Evolutionary conservation across 2,329 filamentous ascomycete genomes (phyloP), one percentile per base, ranked within the genome.

Genomic region (Pseudogymnoascus sp.): DNA sequence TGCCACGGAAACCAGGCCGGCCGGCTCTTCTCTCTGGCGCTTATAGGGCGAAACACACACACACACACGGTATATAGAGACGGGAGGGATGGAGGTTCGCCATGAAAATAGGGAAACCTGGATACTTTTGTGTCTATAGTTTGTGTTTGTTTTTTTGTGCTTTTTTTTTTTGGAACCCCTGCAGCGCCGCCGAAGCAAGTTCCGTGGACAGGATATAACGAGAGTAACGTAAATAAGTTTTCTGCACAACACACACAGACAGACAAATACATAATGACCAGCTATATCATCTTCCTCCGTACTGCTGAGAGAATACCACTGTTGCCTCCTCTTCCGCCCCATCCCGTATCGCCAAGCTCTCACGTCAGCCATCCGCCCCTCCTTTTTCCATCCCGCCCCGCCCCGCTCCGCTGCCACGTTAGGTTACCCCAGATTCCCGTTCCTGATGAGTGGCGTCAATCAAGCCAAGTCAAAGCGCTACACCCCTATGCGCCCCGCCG

Each of bases 201-300:
- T 56, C 28, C 28, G 24, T 28, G 14, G 28, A 56, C 28, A 56
- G 50, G 50, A 56, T 56, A 56, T 56, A 56, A 56, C 50, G 50
- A 56, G 50, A 33, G 50, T 56, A 33, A 56, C 50, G 50, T 56
- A 56, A 56, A 56, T 56, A 56, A 56, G 50, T 56, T 56, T 33
- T 56, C 28, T 33, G 50, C 50, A 56, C 50, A 56, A n/a, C 50
- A n/a, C 8, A 56, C 50, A 56, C 37, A 56, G 28, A 56, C n/a
- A 56, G 28, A 56, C n/a, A 33, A 56, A 56, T 56, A 56, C 50
- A 56, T 56, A 56, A 56, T 56, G 50, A 56, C 50, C 50, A 56
- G 1, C 11, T 33, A 28, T 11, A 56, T 56, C 26, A 19, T 31
- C 28, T 16, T 22, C 50, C 50, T 33, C 10, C n/a, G 19, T 19